Conservation (phyloP, 1,139 yeast species). For the Diutina rugosa region DNA sequence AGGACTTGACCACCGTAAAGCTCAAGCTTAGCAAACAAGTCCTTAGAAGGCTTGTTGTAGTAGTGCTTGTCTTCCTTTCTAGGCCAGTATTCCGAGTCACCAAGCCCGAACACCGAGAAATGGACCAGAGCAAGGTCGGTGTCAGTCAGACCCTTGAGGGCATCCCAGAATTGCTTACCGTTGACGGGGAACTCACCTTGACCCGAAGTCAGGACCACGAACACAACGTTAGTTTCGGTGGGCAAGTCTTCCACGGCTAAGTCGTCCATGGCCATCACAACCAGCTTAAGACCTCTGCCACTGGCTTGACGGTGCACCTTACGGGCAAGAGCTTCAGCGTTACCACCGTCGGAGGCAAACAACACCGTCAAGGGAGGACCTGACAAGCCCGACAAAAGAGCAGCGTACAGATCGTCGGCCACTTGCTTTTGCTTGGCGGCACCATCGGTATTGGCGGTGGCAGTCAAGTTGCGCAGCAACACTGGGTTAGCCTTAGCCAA, state of each 20-base stretch:
- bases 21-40: conserved; percentile 49
- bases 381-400: conserved; percentile 71
- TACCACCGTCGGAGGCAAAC: conserved; percentile 93
- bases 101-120: conserved; percentile 77
- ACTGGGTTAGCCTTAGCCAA: conserved; percentile 61
- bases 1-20: conserved; percentile 65
- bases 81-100: conserved; percentile 96
- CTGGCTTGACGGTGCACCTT: conserved; percentile 74
- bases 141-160: conserved; percentile 55
- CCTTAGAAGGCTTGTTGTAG: conserved; percentile 86
- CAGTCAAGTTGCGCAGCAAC: conserved; percentile 61
- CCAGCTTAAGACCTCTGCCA: conserved; percentile 75
- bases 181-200: conserved; percentile 97
- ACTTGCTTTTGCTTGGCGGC: conserved; percentile 48
- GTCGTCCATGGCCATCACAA: conserved; percentile 77
- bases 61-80: conserved; percentile 89
- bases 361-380: conserved; percentile 91
- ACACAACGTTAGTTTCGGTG: conserved; percentile 68
- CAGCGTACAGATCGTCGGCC: conserved; percentile 68
- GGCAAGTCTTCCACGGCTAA: conserved; percentile 69
- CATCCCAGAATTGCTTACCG: conserved; percentile 88
- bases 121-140: conserved; percentile 60
- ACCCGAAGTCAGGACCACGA: conserved; percentile 85
- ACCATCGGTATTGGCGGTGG: conserved; percentile 41
- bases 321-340: conserved; percentile 75